phyloP scores from a whole-genome alignment of 164 flowering plant species.

The Magnolia changhungtana region DNA sequence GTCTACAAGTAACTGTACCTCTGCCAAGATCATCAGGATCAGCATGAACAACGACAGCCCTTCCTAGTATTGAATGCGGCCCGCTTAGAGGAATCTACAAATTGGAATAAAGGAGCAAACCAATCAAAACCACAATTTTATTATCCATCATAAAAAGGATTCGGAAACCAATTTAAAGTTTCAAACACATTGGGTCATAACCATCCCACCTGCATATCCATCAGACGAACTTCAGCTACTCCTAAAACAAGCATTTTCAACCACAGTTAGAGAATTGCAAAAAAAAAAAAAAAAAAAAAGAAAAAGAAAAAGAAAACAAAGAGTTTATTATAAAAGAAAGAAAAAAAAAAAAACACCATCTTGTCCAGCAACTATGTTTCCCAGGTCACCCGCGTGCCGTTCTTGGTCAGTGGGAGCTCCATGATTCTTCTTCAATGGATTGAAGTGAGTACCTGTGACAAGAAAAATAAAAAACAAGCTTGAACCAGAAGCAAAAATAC shows the following conservation, averaged over 20 bases:
- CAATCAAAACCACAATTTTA: background rate
- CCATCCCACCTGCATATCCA: slow-evolving; percentile 51
- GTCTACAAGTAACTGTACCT: slow-evolving; percentile 38
- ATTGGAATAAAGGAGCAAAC: background rate
- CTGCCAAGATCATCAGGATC: slow-evolving; percentile 90
- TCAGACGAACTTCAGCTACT: slow-evolving; percentile 66
- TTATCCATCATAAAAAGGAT: background rate
- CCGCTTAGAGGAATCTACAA: slow-evolving; percentile 74
- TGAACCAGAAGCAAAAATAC: too few relatives aligned
- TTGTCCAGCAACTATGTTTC: slow-evolving; percentile 71
- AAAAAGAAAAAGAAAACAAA: too few relatives aligned
- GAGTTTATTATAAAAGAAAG: too few relatives aligned
- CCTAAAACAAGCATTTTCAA: slow-evolving; percentile 38
- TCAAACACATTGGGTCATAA: background rate
- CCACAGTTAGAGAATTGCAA: background rate
- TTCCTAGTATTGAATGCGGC: slow-evolving; percentile 72
- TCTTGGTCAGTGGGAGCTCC: slow-evolving; percentile 68
- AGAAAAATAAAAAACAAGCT: background rate
- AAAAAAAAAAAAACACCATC: slow-evolving; percentile 44
- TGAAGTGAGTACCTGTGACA: slow-evolving; percentile 73
- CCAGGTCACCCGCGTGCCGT: slow-evolving; percentile 92
- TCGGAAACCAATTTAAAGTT: background rate
- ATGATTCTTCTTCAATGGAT: slow-evolving; percentile 73
- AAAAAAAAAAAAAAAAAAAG: background rate
- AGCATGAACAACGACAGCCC: slow-evolving; percentile 96